These are phyloP conservation scores for Bacidia gigantensis DNA, from an alignment of 495 filamentous ascomycete species.

Conservation along the genomic window DNA sequence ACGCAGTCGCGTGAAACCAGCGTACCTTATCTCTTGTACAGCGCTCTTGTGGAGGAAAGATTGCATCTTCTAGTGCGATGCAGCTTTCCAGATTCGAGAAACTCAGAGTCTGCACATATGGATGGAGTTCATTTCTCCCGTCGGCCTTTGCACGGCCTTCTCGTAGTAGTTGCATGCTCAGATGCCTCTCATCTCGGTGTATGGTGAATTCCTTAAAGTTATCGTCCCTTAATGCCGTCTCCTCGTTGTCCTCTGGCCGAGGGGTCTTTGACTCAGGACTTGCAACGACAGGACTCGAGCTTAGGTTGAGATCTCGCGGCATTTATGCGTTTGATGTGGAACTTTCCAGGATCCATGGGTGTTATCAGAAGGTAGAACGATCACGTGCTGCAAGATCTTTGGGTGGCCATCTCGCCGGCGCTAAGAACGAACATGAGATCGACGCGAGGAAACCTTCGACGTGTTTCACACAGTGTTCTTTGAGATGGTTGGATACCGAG, in stretches of 20 bases:
- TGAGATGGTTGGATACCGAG: too few species aligned
- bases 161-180: slow-evolving; percentile 3
- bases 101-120: slow-evolving; percentile 58
- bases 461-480: too few species aligned
- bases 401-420: background rate
- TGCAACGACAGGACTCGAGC: slow-evolving; percentile 16
- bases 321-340: slow-evolving; percentile 14
- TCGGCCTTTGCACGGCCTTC: slow-evolving; percentile 1
- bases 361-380: background rate
- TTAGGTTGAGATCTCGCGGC: slow-evolving; percentile 23
- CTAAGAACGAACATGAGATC: background rate
- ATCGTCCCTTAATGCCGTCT: background rate
- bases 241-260: slow-evolving; percentile 4
- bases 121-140: slow-evolving; percentile 37
- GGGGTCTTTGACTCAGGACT: slow-evolving; percentile 18
- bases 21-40: slow-evolving; percentile 69
- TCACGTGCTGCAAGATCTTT: background rate
- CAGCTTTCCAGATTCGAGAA: slow-evolving; percentile 64
- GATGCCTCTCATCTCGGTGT: slow-evolving; percentile 9
- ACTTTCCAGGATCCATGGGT: background rate
- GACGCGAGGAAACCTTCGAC: too few species aligned
- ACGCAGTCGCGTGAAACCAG: slow-evolving; percentile 3
- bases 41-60: slow-evolving; percentile 59
- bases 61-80: slow-evolving; percentile 56
- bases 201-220: slow-evolving; percentile 15